Percentiles rank a stretch among this genome's conserved stretches.
Conservation (phyloP, 1,284 basidiomycete species). For the Tilletia caries region DNA sequence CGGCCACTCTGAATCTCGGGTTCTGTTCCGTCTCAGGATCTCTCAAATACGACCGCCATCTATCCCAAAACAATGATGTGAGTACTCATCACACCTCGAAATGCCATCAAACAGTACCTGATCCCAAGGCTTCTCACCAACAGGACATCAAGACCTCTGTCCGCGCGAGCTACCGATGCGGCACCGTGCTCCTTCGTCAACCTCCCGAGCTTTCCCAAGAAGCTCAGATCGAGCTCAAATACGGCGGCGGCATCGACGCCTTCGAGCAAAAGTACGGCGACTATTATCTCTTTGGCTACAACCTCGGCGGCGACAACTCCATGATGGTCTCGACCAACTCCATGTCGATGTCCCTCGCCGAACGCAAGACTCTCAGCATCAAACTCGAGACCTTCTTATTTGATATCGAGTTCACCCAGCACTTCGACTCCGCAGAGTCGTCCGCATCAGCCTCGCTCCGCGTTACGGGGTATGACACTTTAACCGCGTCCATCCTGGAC, state of each 20-base stretch:
- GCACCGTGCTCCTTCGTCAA: background rate
- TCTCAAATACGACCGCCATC: conserved; percentile 7
- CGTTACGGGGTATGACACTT: conserved; percentile 10
- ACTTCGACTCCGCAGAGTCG: background rate
- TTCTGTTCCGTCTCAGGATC: conserved; percentile 12
- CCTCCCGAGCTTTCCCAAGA: conserved; percentile 8
- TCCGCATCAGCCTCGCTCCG: background rate
- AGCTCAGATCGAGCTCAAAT: background rate
- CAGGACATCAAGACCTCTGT: conserved; percentile 16
- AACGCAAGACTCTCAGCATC: conserved; percentile 4
- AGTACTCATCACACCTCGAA: background rate
- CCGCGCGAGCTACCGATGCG: conserved; percentile 14
- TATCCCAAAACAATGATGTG: conserved; percentile 15
- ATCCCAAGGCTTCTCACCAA: background rate
- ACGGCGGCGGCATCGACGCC: background rate
- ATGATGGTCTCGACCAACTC: conserved; percentile 16
- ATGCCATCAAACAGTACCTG: background rate
- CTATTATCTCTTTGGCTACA: conserved; percentile 14
- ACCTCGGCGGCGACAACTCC: conserved; percentile 11
- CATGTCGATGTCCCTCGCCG: background rate
- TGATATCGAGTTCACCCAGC: conserved; percentile 1
- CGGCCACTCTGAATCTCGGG: conserved; percentile 12
- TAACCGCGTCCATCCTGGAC: background rate
- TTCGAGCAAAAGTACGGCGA: conserved; percentile 12
- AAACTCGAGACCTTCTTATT: conserved; percentile 3